Evolutionary conservation across 768 basidiomycete genomes (phyloP).

Genomic region (Tylopilus balloui): DNA sequence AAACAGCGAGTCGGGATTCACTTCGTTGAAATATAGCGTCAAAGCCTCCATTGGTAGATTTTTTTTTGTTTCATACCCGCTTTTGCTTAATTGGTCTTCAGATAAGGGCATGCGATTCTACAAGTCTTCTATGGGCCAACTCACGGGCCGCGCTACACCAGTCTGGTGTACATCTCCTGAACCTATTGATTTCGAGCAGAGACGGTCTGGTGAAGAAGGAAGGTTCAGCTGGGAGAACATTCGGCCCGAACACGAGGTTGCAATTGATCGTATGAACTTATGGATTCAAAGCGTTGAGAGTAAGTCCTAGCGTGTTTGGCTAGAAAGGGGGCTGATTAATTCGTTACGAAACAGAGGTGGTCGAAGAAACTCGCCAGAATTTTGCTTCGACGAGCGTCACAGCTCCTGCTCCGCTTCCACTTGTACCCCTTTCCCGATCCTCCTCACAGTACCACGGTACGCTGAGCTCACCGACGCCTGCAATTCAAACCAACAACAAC

Average conservation of each 20-base stretch:
- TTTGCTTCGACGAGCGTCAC: slow-evolving; percentile 54
- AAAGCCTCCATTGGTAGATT: slow-evolving; percentile 67
- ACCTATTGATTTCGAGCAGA: slow-evolving; percentile 30
- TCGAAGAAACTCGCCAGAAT: slow-evolving; percentile 73
- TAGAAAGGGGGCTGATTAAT: background rate
- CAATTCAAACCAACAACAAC: slow-evolving; percentile 1
- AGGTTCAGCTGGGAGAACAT: slow-evolving; percentile 35
- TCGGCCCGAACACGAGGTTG: slow-evolving; percentile 29
- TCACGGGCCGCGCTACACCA: slow-evolving; percentile 31
- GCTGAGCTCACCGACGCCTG: slow-evolving; percentile 32
- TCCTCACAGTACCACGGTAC: slow-evolving; percentile 34
- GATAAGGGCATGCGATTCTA: slow-evolving; percentile 66
- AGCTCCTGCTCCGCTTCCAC: slow-evolving; percentile 58
- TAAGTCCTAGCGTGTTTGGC: slow-evolving; percentile 36
- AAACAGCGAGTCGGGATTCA: slow-evolving; percentile 38
- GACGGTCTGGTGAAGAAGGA: slow-evolving; percentile 31
- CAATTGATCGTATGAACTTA: slow-evolving; percentile 63
- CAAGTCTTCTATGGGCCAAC: slow-evolving; percentile 57
- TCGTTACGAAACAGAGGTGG: slow-evolving; percentile 52
- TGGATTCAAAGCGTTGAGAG: slow-evolving; percentile 86
- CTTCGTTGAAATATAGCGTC: slow-evolving; percentile 62
- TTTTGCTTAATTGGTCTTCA: slow-evolving; percentile 23
- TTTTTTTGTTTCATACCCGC: background rate
- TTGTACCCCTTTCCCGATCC: slow-evolving; percentile 52
- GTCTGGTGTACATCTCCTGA: slow-evolving; percentile 30